Conservation (phyloP, 108 stramenopile genomes). For the Skeletonema menzelii region DNA sequence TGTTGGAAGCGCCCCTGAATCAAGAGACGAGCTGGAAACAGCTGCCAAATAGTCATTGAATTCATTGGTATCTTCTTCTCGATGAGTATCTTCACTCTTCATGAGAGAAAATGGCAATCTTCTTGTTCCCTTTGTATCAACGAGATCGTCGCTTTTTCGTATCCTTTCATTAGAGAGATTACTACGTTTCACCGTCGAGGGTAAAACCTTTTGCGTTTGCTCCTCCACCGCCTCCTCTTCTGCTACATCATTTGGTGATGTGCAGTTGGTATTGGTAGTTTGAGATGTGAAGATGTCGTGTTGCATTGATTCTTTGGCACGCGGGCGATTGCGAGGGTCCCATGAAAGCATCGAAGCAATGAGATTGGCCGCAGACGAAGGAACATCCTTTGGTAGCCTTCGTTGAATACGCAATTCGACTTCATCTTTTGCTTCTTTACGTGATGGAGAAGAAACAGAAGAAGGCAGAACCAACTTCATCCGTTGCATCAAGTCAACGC, state of each 20-base stretch:
- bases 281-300: conserved; percentile 64
- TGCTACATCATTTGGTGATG: not conserved
- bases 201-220: not conserved
- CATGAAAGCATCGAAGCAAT: conserved; percentile 36
- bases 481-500: conserved; percentile 24
- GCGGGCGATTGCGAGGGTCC: conserved; percentile 77
- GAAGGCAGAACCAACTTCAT: conserved; percentile 9
- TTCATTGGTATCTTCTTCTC: not conserved
- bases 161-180: not conserved
- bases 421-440: not conserved
- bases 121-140: not conserved
- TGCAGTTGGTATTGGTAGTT: not conserved
- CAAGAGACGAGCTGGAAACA: not conserved
- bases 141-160: not conserved
- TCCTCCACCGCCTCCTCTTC: not conserved
- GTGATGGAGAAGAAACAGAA: not conserved
- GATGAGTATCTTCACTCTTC: not conserved
- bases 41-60: not conserved
- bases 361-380: not conserved
- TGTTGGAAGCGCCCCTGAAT: not conserved
- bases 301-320: conserved; percentile 61
- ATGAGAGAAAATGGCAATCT: not conserved
- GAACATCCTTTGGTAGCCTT: not conserved
- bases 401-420: not conserved
- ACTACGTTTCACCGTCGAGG: not conserved